phyloP scores from a whole-genome alignment of 139 green algal species.

The Edaphochlamys debaryana region DNA sequence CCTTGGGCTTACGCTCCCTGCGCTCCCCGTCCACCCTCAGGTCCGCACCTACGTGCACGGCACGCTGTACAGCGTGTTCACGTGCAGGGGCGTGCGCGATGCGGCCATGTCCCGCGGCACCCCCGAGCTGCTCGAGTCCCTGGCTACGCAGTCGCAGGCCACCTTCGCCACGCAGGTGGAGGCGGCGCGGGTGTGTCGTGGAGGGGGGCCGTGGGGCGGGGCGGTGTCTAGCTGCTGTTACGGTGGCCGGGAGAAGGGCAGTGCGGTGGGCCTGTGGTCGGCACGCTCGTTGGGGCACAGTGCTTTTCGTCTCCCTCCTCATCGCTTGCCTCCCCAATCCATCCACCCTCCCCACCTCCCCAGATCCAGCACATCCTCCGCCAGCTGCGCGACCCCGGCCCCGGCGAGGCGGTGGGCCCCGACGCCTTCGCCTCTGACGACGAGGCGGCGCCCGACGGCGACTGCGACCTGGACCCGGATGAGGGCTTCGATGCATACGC shows the following conservation, averaged over 20 bases:
- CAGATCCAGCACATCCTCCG: slow-evolving; percentile 32
- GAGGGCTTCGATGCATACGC: slow-evolving; percentile 24
- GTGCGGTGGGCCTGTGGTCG: too few relatives aligned
- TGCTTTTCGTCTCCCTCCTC: too few relatives aligned
- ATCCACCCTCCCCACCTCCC: background rate
- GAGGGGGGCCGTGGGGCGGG: too few relatives aligned
- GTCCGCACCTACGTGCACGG: slow-evolving; percentile 56
- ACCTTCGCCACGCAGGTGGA: slow-evolving; percentile 37
- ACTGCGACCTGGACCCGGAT: slow-evolving; percentile 30
- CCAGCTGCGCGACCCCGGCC: slow-evolving; percentile 1
- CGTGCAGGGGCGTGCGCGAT: background rate
- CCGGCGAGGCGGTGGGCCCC: background rate
- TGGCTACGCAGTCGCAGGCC: background rate
- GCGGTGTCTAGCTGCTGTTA: too few relatives aligned
- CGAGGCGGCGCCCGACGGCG: slow-evolving; percentile 16
- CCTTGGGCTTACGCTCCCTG: background rate
- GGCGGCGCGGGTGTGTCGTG: too few relatives aligned
- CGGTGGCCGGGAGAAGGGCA: too few relatives aligned
- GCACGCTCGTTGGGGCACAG: too few relatives aligned
- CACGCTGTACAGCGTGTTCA: slow-evolving; percentile 54
- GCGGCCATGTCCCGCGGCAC: slow-evolving; percentile 34
- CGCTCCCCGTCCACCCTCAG: too few relatives aligned
- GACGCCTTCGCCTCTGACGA: background rate
- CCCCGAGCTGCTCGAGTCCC: slow-evolving; percentile 29
- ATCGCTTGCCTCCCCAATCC: too few relatives aligned